These are phyloP conservation scores for Pluteus cervinus DNA, from an alignment of 768 basidiomycete genomes.

Conservation along the genomic window DNA sequence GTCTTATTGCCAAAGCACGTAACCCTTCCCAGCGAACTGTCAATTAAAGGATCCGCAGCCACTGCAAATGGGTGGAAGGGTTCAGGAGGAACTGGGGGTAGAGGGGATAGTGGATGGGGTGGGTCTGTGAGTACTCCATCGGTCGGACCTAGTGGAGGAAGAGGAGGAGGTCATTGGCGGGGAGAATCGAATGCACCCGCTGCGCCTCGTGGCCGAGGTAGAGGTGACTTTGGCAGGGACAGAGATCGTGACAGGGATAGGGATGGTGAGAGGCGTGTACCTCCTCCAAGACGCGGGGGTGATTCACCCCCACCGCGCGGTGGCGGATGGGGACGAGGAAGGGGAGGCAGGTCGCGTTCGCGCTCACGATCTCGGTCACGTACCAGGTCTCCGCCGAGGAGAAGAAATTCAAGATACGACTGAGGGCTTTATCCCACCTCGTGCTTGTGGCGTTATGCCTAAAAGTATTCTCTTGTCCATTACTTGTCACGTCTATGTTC, in stretches of 20 bases:
- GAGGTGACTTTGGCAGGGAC: slow-evolving; percentile 28
- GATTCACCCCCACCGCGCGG: slow-evolving; percentile 46
- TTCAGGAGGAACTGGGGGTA: too few species aligned
- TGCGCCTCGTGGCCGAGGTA: slow-evolving; percentile 36
- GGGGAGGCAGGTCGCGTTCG: slow-evolving; percentile 31
- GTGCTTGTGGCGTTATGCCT: too few species aligned
- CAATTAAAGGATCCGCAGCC: slow-evolving; percentile 44
- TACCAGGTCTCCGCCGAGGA: slow-evolving; percentile 31
- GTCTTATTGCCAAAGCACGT: slow-evolving; percentile 69
- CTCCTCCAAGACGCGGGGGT: slow-evolving; percentile 38
- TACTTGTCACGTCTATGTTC: too few species aligned
- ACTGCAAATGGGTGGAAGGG: slow-evolving; percentile 1
- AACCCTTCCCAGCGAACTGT: slow-evolving; percentile 42
- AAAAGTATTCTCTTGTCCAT: too few species aligned
- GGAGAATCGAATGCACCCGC: slow-evolving; percentile 55
- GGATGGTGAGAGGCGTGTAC: slow-evolving; percentile 37
- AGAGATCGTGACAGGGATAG: slow-evolving; percentile 28
- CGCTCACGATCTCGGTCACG: slow-evolving; percentile 33
- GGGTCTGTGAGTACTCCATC: slow-evolving; percentile 28
- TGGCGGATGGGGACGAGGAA: slow-evolving; percentile 32
- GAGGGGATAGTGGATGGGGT: slow-evolving; percentile 46
- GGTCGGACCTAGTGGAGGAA: slow-evolving; percentile 28
- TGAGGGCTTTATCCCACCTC: slow-evolving; percentile 7
- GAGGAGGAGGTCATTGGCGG: slow-evolving; percentile 71
- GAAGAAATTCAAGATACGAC: slow-evolving; percentile 29